Conservation (phyloP, 1,284 basidiomycete genomes). For the Cryptococcus sp. region DNA sequence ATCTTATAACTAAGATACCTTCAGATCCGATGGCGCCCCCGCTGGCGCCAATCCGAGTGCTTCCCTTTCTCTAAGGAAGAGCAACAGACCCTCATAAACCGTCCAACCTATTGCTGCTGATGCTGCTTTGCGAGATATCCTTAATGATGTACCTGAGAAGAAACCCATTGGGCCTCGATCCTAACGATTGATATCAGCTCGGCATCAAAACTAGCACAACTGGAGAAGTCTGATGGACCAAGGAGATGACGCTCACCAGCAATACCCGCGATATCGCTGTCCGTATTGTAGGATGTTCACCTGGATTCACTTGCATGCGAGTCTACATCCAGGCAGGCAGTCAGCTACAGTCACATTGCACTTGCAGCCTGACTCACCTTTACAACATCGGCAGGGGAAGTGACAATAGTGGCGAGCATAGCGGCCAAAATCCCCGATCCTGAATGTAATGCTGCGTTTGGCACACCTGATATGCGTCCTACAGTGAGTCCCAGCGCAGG, state of each 20-base stretch:
- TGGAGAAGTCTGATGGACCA: background rate
- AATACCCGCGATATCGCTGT: constrained; percentile 68
- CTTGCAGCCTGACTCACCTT: constrained; percentile 60
- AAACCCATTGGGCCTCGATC: constrained; percentile 76
- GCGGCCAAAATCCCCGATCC: constrained; percentile 68
- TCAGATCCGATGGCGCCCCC: background rate
- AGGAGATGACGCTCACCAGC: constrained; percentile 58
- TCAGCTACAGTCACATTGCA: background rate
- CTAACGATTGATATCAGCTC: constrained; percentile 50
- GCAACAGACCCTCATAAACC: constrained; percentile 78
- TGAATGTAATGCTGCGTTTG: constrained; percentile 50
- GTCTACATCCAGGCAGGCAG: constrained; percentile 58
- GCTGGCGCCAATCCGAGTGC: background rate
- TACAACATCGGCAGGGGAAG: constrained; percentile 87
- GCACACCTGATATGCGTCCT: constrained; percentile 33
- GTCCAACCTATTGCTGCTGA: constrained; percentile 91
- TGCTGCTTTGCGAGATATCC: constrained; percentile 83
- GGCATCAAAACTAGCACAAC: background rate
- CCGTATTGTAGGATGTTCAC: constrained; percentile 67
- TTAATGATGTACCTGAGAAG: constrained; percentile 79
- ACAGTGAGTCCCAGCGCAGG: constrained; percentile 57
- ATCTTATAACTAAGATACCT: background rate
- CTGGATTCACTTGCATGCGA: constrained; percentile 80
- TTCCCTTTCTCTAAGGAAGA: constrained; percentile 52
- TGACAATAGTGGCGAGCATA: constrained; percentile 74